Evolutionary conservation across 768 basidiomycete genomes (phyloP).

Genomic region (Multifurca ochricompacta): DNA sequence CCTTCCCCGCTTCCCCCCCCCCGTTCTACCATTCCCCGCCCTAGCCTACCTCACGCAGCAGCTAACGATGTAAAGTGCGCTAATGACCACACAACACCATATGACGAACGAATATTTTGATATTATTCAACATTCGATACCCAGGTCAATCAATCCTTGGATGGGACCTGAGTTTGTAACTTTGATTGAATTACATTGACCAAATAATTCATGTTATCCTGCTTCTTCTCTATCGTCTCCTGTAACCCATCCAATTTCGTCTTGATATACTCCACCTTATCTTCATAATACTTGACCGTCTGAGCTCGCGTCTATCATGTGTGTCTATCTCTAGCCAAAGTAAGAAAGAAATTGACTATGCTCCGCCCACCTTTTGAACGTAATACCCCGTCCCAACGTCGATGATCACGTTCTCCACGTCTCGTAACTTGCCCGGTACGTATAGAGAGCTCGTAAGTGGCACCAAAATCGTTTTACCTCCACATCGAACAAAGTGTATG

Average conservation of each 20-base stretch:
- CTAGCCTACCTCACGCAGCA: no score
- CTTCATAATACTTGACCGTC: slow-evolving; percentile 72
- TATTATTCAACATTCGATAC: no score
- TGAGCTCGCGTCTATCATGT: slow-evolving; percentile 66
- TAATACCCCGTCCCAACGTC: slow-evolving; percentile 97
- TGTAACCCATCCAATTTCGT: slow-evolving; percentile 81
- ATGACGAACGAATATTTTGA: no score
- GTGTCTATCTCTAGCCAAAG: not conserved
- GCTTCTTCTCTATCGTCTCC: slow-evolving; percentile 83
- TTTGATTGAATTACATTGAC: slow-evolving; percentile 66
- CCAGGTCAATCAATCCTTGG: slow-evolving; percentile 5
- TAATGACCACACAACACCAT: no score
- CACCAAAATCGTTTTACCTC: slow-evolving; percentile 84
- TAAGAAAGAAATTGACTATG: not conserved
- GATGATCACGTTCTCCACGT: slow-evolving; percentile 81
- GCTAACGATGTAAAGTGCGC: no score
- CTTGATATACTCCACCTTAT: slow-evolving; percentile 76
- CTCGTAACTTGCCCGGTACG: slow-evolving; percentile 82
- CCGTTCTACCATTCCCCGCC: no score
- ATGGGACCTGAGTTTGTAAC: slow-evolving; percentile 30
- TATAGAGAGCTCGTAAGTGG: slow-evolving; percentile 94
- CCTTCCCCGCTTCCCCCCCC: no score
- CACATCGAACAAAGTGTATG: no score
- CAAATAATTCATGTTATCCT: slow-evolving; percentile 78
- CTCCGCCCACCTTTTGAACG: slow-evolving; percentile 86